phyloP scores from a whole-genome alignment of 495 filamentous ascomycete species.

The Podospora comata region DNA sequence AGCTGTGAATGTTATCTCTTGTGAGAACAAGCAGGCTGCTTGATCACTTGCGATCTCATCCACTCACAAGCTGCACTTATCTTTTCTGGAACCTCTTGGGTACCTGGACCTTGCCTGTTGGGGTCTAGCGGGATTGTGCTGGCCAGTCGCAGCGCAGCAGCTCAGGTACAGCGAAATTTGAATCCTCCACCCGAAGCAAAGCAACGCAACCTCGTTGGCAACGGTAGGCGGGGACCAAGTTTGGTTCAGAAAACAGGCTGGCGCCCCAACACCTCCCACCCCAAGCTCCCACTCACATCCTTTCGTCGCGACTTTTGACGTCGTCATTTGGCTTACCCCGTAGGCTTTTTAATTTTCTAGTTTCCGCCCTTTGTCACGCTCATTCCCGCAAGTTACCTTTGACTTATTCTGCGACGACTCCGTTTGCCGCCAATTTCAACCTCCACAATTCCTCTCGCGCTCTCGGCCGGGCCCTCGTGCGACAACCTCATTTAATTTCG shows the following conservation, averaged over 20 bases:
- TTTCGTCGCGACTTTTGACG: constrained; percentile 1
- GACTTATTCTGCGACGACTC: not conserved
- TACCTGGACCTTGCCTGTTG: constrained; percentile 13
- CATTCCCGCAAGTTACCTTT: constrained; percentile 4
- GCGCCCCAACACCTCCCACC: constrained; percentile 4
- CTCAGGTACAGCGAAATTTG: constrained; percentile 9
- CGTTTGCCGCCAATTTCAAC: not conserved
- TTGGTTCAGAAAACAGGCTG: constrained; percentile 15
- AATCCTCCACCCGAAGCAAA: constrained; percentile 6
- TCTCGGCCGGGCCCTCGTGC: constrained; percentile 20
- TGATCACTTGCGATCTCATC: not conserved
- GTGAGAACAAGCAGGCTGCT: not conserved
- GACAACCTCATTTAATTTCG: constrained; percentile 17
- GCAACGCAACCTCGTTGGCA: not conserved
- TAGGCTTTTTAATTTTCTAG: constrained; percentile 1
- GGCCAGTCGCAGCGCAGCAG: constrained; percentile 11
- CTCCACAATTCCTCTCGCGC: constrained; percentile 4
- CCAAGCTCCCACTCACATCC: not conserved
- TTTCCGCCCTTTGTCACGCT: not conserved
- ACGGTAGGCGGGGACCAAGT: not conserved
- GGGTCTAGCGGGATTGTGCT: constrained; percentile 4
- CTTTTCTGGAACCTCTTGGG: constrained; percentile 13
- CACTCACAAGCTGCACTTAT: not conserved
- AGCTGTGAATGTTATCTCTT: not conserved
- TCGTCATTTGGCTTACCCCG: constrained; percentile 3